Percentiles rank a stretch among this genome's conserved stretches.
Conservation (phyloP, 495 filamentous ascomycete species). For the Geopyxis carbonaria region DNA sequence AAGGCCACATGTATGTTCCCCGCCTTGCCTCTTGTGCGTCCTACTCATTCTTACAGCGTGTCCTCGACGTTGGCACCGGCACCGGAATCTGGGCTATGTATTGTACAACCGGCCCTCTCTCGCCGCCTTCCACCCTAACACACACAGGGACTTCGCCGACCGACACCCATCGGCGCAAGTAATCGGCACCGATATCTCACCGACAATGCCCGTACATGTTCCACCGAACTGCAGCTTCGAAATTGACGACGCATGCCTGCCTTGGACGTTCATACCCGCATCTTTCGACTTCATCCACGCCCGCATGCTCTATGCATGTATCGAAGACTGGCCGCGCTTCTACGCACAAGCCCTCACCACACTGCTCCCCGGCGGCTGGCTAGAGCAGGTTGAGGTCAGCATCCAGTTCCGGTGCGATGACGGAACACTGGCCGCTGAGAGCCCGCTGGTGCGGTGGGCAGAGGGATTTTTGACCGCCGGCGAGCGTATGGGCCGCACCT, state of each 20-base stretch:
- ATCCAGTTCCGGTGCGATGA: conserved; percentile 11
- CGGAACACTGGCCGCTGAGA: background rate
- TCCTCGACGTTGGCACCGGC: conserved; percentile 54
- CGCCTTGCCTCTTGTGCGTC: too few species aligned
- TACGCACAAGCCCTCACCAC: conserved; percentile 25
- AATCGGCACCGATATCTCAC: conserved; percentile 32
- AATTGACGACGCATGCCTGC: conserved; percentile 33
- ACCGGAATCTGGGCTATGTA: conserved; percentile 34
- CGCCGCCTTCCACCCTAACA: too few species aligned
- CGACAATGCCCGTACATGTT: conserved; percentile 26
- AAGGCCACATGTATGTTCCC: too few species aligned
- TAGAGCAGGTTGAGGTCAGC: conserved; percentile 35
- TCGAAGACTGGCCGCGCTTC: conserved; percentile 35
- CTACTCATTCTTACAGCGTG: too few species aligned
- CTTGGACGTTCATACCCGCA: conserved; percentile 30
- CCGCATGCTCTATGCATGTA: conserved; percentile 34
- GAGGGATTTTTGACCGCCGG: conserved; percentile 7
- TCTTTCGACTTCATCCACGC: conserved; percentile 40
- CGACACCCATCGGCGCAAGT: conserved; percentile 30
- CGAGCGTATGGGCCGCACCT: conserved; percentile 6
- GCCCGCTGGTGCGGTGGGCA: conserved; percentile 9
- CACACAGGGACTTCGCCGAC: conserved; percentile 38
- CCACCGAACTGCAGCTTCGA: conserved; percentile 29
- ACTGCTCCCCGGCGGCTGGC: conserved; percentile 32
- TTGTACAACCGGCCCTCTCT: too few species aligned